These are phyloP conservation scores for Opeltia flavorubescens DNA, from an alignment of 495 filamentous ascomycete species.

Conservation along the genomic window DNA sequence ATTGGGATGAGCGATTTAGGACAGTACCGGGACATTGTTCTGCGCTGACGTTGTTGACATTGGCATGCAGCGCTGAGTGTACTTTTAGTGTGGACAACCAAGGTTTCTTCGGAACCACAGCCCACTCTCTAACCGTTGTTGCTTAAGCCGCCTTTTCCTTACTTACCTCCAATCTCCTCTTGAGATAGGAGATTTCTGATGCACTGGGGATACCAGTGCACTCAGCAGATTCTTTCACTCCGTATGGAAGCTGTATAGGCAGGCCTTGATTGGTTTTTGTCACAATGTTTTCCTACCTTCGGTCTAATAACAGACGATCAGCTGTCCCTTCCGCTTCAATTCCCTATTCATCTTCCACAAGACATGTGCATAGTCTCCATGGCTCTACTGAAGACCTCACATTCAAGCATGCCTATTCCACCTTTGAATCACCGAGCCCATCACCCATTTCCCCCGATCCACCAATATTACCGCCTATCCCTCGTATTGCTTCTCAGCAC, in stretches of 20 bases:
- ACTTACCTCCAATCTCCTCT: too few species aligned
- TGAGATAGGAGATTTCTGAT: too few species aligned
- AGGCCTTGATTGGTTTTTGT: constrained; percentile 6
- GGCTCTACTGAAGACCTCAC: not conserved
- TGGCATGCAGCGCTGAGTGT: too few species aligned
- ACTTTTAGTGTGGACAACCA: too few species aligned
- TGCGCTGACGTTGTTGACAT: too few species aligned
- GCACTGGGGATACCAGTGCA: too few species aligned
- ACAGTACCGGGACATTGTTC: too few species aligned
- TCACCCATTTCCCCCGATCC: constrained; percentile 22
- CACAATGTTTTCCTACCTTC: constrained; percentile 26
- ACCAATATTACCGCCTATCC: constrained; percentile 26
- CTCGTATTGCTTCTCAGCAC: constrained; percentile 22
- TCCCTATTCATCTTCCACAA: constrained; percentile 3
- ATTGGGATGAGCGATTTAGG: too few species aligned
- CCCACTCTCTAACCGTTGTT: too few species aligned
- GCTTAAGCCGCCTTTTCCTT: not conserved
- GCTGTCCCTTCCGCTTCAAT: constrained; percentile 13
- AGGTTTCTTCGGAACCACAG: too few species aligned
- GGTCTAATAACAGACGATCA: constrained; percentile 21
- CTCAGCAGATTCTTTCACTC: not conserved
- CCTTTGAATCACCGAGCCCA: constrained; percentile 1
- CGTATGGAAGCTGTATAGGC: too few species aligned
- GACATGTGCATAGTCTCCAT: constrained; percentile 1
- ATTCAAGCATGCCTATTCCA: constrained; percentile 1